These are phyloP conservation scores for Botrytis sinoallii DNA, from an alignment of 2,329 filamentous ascomycete species.

Conservation along the genomic window DNA sequence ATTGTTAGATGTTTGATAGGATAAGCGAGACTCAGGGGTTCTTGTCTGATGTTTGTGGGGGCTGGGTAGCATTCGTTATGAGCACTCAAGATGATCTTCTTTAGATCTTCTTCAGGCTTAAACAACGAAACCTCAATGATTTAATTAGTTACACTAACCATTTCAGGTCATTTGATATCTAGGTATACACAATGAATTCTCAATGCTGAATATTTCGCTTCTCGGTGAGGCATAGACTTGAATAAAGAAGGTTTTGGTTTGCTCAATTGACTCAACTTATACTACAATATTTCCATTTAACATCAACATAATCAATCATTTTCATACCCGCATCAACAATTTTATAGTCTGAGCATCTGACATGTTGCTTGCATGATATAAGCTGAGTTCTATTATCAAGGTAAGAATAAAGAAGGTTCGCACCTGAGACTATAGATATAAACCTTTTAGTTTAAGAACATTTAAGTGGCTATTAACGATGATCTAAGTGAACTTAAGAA, in stretches of 20 bases:
- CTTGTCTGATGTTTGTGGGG: background rate
- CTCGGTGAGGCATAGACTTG: background rate
- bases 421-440: no score
- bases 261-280: background rate
- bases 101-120: background rate
- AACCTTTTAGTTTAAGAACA: background rate
- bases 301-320: background rate
- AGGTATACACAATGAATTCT: background rate
- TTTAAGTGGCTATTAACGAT: background rate
- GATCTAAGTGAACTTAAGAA: no score
- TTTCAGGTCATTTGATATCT: background rate
- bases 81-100: background rate
- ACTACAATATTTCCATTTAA: background rate
- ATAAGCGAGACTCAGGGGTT: conserved; percentile 4
- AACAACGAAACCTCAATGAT: background rate
- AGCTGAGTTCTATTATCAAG: background rate
- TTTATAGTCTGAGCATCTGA: background rate
- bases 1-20: background rate
- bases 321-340: fast-evolving
- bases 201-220: background rate
- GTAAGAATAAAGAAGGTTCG: background rate
- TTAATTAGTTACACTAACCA: background rate
- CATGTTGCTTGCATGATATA: background rate
- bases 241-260: background rate
- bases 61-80: background rate